Conservation (phyloP, 2,329 filamentous ascomycete genomes). For the Talaromyces amestolkiae region DNA sequence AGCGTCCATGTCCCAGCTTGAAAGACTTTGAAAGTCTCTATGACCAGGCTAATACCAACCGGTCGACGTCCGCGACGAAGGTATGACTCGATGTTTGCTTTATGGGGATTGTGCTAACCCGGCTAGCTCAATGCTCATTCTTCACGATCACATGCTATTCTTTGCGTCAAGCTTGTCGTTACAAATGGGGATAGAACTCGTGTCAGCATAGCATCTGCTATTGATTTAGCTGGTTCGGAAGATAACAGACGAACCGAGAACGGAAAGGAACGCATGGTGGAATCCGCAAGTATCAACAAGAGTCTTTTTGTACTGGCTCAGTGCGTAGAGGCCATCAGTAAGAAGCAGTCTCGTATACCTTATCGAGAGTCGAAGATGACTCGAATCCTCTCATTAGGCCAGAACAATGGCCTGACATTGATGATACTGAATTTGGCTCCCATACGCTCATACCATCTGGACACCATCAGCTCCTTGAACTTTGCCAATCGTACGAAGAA, state of each 20-base stretch:
- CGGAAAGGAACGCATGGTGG: constrained; percentile 85
- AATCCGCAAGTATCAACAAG: constrained; percentile 97
- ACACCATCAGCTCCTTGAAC: constrained; percentile 89
- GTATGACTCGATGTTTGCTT: constrained; percentile 30
- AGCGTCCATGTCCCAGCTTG: constrained; percentile 75
- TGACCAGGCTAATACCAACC: constrained; percentile 86
- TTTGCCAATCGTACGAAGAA: constrained; percentile 95
- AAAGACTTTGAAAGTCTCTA: constrained; percentile 90
- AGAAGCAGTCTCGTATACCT: constrained; percentile 72
- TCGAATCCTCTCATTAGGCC: constrained; percentile 82
- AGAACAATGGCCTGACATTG: constrained; percentile 91
- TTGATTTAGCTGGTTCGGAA: constrained; percentile 92
- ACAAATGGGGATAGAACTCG: constrained; percentile 65
- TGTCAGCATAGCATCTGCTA: constrained; percentile 84
- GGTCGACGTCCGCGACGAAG: constrained; percentile 85
- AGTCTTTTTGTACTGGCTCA: constrained; percentile 91
- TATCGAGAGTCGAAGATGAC: constrained; percentile 98
- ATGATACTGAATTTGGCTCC: constrained; percentile 96
- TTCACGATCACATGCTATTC: constrained; percentile 82
- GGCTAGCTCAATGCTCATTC: constrained; percentile 77
- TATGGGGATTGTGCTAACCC: constrained; percentile 20
- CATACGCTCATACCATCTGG: constrained; percentile 86
- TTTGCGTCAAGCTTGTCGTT: constrained; percentile 85
- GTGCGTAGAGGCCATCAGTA: constrained; percentile 91
- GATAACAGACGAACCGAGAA: constrained; percentile 95